Base-by-base conservation (phyloP, 106 monocot genomes). In the Narthecium ossifragum region DNA sequence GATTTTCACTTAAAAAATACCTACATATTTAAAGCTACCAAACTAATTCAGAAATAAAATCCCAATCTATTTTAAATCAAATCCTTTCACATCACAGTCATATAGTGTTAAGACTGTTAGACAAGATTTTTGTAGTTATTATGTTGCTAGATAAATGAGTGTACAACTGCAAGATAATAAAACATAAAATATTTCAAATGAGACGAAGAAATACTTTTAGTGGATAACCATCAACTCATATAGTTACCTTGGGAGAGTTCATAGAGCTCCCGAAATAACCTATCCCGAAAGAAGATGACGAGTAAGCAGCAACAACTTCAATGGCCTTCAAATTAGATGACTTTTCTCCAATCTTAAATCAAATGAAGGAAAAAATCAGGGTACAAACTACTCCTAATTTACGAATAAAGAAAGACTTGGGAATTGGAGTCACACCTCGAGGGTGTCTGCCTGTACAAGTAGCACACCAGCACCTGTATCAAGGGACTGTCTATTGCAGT, bases 251-350 rank as follows among this genome's bases (percentile, higher is more conserved):
- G 15, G 96, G 90, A 37, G 52, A 53, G 53, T 61, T 60, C 86
- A 90, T 90, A 32, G 69, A 78, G 70, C 66, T 86, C 27, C 83
- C 86, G 46, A 87, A 74, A 48, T 98, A 98, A 34, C 96, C 90
- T 28, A 90, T 64, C 5, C 84, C 90, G 67, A 98, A 87, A 34
- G 96, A 90, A 37, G 69, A 40, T 17, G 96, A 90, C 22, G 87
- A 90, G 69, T 81, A 87, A 26, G 90, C 90, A 29, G 90, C 96
- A 67, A 83, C 86, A 51, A 98, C 52, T 61, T 98, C 90, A 26
- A 80, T 74, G 29, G 84, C 73, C 55, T 81, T 76, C 54, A 98
- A 51, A 10, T 10, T 2, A 45, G 60, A 25, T 28, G 31, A 46
- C 20, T 73, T 53, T 56, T 55, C 71, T 60, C 66, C 33, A 41